Conservation (phyloP, 2,329 filamentous ascomycete genomes). For the Trichophyton benhamiae region DNA sequence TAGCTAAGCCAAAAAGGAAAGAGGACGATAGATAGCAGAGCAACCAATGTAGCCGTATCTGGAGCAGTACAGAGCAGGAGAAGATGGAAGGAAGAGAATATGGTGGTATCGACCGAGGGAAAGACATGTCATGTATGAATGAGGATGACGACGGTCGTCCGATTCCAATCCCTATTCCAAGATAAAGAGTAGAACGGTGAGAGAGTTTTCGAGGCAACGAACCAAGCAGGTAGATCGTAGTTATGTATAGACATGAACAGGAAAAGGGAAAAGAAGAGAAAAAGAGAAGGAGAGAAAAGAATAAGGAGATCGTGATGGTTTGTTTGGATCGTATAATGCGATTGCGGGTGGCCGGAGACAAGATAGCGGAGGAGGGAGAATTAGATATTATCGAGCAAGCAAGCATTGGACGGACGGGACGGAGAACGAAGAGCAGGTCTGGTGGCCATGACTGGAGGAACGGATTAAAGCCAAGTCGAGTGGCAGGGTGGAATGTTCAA, state of each 20-base stretch:
- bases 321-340: not conserved
- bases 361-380: not conserved
- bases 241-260: conserved; percentile 1
- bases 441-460: not conserved
- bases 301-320: conserved; percentile 1
- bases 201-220: not conserved
- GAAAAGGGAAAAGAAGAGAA: too few relatives aligned
- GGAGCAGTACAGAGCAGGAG: not conserved
- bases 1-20: not conserved
- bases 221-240: not conserved
- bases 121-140: not conserved
- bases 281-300: too few relatives aligned
- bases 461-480: not conserved
- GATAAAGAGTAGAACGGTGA: not conserved
- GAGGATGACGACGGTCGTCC: not conserved
- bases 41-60: not conserved
- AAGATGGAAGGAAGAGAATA: not conserved
- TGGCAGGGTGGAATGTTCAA: not conserved
- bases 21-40: not conserved
- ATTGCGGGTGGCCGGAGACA: not conserved
- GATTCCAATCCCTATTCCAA: not conserved
- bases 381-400: conserved; percentile 1
- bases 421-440: too few relatives aligned
- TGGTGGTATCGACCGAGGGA: not conserved
- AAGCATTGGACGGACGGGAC: not conserved